phyloP scores from a whole-genome alignment of 768 basidiomycete genomes.

The Pisolithus microcarpus region DNA sequence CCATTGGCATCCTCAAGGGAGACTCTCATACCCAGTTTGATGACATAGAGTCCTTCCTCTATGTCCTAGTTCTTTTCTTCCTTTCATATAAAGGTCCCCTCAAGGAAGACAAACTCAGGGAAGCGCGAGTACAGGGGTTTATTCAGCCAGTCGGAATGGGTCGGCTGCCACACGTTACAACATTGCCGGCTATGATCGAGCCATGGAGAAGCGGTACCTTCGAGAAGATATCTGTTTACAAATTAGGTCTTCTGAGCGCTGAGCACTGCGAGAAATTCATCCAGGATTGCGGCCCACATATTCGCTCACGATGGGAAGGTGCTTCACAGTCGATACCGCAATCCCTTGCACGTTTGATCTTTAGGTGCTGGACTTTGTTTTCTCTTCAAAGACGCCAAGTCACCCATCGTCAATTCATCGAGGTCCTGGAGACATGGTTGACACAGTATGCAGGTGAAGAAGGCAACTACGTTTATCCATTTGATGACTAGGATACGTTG shows the following conservation, averaged over 20 bases:
- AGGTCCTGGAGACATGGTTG: not conserved
- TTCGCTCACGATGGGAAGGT: no score
- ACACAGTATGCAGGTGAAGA: not conserved
- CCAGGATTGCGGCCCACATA: no score
- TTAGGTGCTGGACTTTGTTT: no score
- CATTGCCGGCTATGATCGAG: slow-evolving; percentile 1
- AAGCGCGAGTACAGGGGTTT: slow-evolving; percentile 1
- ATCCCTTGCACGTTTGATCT: no score
- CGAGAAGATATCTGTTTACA: no score
- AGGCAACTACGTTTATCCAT: not conserved
- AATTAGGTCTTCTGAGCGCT: no score
- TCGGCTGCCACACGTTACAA: not conserved
- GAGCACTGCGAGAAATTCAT: no score
- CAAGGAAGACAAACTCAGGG: not conserved
- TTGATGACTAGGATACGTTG: no score
- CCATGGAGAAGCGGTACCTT: not conserved
- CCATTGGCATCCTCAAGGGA: slow-evolving; percentile 4
- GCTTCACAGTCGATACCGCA: no score
- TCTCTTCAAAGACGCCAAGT: no score
- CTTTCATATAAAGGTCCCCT: slow-evolving; percentile 7
- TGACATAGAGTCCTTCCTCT: slow-evolving; percentile 14
- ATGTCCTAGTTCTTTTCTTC: slow-evolving; percentile 10
- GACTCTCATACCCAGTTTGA: slow-evolving; percentile 4
- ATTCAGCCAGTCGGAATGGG: not conserved
- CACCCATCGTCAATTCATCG: not conserved